Evolutionary conservation across 208 protist species (phyloP), one percentile per base, ranked within the genome.

Genomic region (Trypanosoma conorhini): DNA sequence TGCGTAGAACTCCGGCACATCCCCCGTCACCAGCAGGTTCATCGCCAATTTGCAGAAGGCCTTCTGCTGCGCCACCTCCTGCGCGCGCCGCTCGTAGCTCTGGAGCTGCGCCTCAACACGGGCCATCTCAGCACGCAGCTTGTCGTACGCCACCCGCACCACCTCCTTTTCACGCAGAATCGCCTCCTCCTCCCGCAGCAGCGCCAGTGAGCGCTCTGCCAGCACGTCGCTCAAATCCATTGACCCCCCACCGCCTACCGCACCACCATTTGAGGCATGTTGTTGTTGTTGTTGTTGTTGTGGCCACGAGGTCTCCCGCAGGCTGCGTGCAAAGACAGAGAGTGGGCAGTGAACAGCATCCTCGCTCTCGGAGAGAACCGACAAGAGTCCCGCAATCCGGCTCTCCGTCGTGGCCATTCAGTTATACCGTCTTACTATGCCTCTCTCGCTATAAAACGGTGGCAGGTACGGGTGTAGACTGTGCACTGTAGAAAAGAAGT

Each of bases 51-150:
- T 92, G 72, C 87, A 95, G 44, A 95, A 67, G 28, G 80, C 80
- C 64, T 92, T 91, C 68, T 92, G 86, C 61, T 93, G 79, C 58
- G 72, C 62, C 19, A 92, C 80, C 42, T 89, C 82, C 44, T 77
- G 38, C 55, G 86, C 60, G 26, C 83, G 85, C 9, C 74, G 65
- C 73, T 89, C 81, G 48, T 89, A 81, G 28, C 85, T 74, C 12
- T 79, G 76, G 67, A 94, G 79, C 65, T 94, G 89, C 67, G 88
- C 85, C 77, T 96, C 88, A 21, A 93, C 81, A 26, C 91, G 85
- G 31, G 79, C 73, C 50, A 94, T 55, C 65, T 96, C 91, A 0
- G 89, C 88, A 12, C 79, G 80, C 24, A 96, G 77, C 61, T 93
- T 93, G 62, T 96, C 91, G 48, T 86, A 82, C 24, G 91, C 82